Evolutionary conservation across 352 stramenopile species (phyloP), one percentile per base, ranked within the genome.

Genomic region (Phytophthora cactorum): DNA sequence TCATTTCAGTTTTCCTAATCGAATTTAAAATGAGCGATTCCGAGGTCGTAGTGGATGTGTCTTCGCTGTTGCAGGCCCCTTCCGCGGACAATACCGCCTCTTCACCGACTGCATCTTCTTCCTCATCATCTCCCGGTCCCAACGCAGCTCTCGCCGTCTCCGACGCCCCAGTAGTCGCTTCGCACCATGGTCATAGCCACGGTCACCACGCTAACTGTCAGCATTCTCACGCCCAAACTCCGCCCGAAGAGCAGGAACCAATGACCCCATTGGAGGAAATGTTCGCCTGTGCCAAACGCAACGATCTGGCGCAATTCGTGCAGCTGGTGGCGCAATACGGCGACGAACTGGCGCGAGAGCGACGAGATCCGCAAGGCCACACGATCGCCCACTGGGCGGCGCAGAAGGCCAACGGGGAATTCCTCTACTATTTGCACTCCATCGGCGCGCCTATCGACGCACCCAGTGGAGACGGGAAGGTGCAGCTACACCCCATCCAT

Each of bases 401-500:
- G 25, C 84, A 93, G 67, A 74, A 78, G 15, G 70, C 79, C 17
- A 80, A 64, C 27, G 66, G 64, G 3, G 84, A 84, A 52, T 80
- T 95, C 17, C 59, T 95, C n/a, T 54, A 79, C 52, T 89, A 83
- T 57, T 68, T 89, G 10, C 63, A 80, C 43, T 76, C 69, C 0
- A 54, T 84, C 2, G 69, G 75, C 43, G 80, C 71, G n/a, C 75
- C 83, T 2, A 59, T 95, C 41, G 72, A 95, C 43, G 55, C 79
- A 2, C 78, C 86, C 5, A 95, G 84, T 47, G 51, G 66, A 6
- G 78, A 89, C 36, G 84, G 87, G 31, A 66, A 47, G 10, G 86
- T 83, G 12, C 63, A 78, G 54, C 72, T 96, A 27, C 84, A 93
- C 36, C 86, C 88, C 10, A 91, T 96, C 52, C 88, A 96, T 70